A percentile compares a stretch with the other conserved stretches of the same genome.
phyloP scores from a whole-genome alignment of 352 stramenopile species.

The Elongisporangium prolatum region DNA sequence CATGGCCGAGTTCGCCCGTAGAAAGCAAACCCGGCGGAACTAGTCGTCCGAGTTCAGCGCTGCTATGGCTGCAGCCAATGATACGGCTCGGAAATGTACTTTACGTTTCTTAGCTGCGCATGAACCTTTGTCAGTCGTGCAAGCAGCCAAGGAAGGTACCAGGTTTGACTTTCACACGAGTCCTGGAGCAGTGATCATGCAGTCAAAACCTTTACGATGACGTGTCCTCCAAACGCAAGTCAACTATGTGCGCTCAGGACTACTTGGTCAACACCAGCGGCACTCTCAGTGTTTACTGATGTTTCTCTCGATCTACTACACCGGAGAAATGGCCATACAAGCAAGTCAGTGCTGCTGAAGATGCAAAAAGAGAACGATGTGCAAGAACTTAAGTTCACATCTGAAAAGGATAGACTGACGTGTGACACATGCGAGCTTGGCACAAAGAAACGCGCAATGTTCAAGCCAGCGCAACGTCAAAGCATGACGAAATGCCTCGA shows the following conservation, averaged over 20 bases:
- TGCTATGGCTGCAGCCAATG: neutral
- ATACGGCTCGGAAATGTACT: conserved; percentile 1
- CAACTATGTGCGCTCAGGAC: neutral
- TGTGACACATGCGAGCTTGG: conserved; percentile 5
- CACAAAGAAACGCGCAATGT: conserved; percentile 5
- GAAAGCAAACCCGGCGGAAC: neutral
- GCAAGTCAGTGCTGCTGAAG: neutral
- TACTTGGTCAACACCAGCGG: too few relatives aligned
- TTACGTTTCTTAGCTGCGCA: neutral
- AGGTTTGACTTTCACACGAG: conserved; percentile 2
- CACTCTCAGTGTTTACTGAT: neutral
- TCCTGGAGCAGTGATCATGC: conserved; percentile 1
- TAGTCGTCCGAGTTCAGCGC: neutral
- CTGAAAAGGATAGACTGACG: neutral
- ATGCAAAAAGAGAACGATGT: neutral
- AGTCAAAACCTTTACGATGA: neutral
- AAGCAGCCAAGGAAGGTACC: conserved; percentile 1
- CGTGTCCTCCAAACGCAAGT: neutral
- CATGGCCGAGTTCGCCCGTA: conserved; percentile 1
- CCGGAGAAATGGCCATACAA: neutral
- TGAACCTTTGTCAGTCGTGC: conserved; percentile 1
- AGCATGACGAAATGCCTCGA: too few relatives aligned
- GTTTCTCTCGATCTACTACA: conserved; percentile 1
- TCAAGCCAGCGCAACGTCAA: neutral
- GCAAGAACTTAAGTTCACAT: neutral